phyloP scores from a whole-genome alignment of 495 filamentous ascomycete species.

The Aspergillus nanangensis region DNA sequence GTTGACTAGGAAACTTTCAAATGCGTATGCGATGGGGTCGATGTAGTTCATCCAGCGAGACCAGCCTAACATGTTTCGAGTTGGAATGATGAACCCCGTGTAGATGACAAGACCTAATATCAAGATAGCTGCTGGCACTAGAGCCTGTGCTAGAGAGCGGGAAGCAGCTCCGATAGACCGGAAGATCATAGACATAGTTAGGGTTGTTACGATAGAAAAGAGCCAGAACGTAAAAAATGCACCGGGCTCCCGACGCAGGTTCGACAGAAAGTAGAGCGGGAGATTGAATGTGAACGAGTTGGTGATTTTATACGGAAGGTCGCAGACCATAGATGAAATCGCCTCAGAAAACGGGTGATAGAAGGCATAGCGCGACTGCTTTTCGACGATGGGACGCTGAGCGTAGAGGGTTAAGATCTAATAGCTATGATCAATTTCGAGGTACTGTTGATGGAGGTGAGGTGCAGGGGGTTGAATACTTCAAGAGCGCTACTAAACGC shows the following conservation, averaged over 20 bases:
- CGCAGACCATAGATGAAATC: constrained; percentile 49
- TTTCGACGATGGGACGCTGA: constrained; percentile 58
- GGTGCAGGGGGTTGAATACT: constrained; percentile 54
- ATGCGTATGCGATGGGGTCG: constrained; percentile 55
- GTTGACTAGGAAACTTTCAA: constrained; percentile 34
- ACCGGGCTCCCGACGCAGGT: constrained; percentile 31
- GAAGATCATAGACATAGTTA: constrained; percentile 48
- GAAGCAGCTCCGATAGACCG: constrained; percentile 27
- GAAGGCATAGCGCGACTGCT: constrained; percentile 55
- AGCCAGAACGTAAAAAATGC: constrained; percentile 53
- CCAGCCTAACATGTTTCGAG: constrained; percentile 33
- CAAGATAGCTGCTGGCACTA: constrained; percentile 26
- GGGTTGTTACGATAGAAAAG: constrained; percentile 38
- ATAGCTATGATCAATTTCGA: too few species aligned
- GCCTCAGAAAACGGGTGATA: constrained; percentile 57
- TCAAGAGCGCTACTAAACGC: constrained; percentile 72
- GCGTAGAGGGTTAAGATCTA: constrained; percentile 53
- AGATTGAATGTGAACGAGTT: constrained; percentile 43
- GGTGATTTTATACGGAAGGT: constrained; percentile 48
- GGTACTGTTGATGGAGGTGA: constrained; percentile 16
- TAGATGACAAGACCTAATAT: constrained; percentile 30
- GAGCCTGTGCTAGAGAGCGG: constrained; percentile 30
- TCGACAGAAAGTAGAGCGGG: constrained; percentile 50
- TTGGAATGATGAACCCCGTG: constrained; percentile 33
- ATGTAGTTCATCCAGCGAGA: constrained; percentile 51